Conservation (phyloP, 2,329 filamentous ascomycete species). For the Orbilia quercus region DNA sequence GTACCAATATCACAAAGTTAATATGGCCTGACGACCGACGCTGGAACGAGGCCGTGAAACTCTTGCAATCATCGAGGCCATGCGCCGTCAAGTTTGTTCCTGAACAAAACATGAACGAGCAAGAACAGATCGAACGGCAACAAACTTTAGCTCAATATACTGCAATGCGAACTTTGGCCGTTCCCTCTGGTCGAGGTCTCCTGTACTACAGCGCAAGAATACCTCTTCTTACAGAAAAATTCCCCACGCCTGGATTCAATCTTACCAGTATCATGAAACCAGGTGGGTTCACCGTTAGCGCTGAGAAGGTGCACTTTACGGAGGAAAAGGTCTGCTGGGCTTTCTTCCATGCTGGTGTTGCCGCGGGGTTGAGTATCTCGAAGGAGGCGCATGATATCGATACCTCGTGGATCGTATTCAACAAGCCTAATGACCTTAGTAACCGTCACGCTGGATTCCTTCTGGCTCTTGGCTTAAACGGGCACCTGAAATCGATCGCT, state of each 20-base stretch:
- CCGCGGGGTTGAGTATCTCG: conserved; percentile 91
- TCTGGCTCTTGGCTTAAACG: conserved; percentile 89
- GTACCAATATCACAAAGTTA: conserved; percentile 82
- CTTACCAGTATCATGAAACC: conserved; percentile 92
- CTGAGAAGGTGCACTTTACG: conserved; percentile 85
- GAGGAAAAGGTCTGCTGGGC: conserved; percentile 99
- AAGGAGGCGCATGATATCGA: conserved; percentile 91
- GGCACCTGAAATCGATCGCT: conserved; percentile 90
- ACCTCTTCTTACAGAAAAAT: conserved; percentile 91
- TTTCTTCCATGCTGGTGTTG: conserved; percentile 96
- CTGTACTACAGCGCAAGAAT: conserved; percentile 87
- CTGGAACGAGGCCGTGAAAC: conserved; percentile 82
- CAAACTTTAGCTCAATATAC: conserved; percentile 88
- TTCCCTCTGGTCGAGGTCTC: conserved; percentile 86
- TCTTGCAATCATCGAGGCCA: conserved; percentile 86
- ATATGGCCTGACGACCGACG: conserved; percentile 93
- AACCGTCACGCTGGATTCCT: conserved; percentile 97
- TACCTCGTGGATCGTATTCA: conserved; percentile 98
- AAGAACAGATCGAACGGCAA: conserved; percentile 88
- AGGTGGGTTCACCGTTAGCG: conserved; percentile 89
- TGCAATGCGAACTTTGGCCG: conserved; percentile 85
- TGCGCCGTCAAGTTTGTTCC: conserved; percentile 81
- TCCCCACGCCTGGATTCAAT: conserved; percentile 89
- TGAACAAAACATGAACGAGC: conserved; percentile 82
- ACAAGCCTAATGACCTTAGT: conserved; percentile 90